These are phyloP conservation scores for Aegilops speltoides DNA, from an alignment of 176 grass and related monocot species.

Conservation along the genomic window DNA sequence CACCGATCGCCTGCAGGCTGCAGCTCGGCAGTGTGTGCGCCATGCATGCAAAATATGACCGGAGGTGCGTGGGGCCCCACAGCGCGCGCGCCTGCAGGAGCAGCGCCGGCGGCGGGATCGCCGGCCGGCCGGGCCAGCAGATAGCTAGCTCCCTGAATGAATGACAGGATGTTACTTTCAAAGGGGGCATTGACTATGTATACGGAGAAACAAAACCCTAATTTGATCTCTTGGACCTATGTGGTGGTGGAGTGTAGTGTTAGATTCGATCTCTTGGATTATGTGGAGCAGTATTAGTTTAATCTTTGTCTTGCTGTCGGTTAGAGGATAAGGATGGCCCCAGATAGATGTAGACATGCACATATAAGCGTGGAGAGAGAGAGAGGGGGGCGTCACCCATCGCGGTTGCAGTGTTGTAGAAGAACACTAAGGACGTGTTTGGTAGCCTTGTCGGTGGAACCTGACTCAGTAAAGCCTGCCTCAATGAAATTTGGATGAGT, in stretches of 20 bases:
- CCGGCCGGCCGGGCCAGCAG: conserved; percentile 22
- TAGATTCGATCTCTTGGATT: not conserved
- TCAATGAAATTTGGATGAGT: too few species aligned
- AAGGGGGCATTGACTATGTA: not conserved
- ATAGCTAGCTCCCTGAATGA: not conserved
- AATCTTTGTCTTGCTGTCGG: not conserved
- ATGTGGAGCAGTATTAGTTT: not conserved
- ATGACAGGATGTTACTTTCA: conserved; percentile 13
- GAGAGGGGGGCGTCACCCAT: not conserved
- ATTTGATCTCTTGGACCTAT: not conserved
- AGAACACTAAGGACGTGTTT: too few species aligned
- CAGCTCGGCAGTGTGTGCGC: not conserved
- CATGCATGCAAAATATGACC: conserved; percentile 5
- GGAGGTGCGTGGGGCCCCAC: conserved; percentile 15
- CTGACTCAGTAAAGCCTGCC: too few species aligned
- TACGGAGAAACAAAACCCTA: not conserved
- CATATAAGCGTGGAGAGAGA: not conserved
- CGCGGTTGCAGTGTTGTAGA: not conserved
- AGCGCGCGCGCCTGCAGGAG: not conserved
- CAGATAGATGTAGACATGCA: not conserved
- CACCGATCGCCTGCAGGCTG: not conserved
- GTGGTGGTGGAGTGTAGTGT: not conserved
- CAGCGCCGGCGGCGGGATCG: conserved; percentile 41
- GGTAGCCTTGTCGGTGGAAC: too few species aligned
- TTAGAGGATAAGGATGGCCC: not conserved